Evolutionary conservation across 2,329 filamentous ascomycete genomes (phyloP), one percentile per base, ranked within the genome.

Genomic region (Graphilbum sp.): DNA sequence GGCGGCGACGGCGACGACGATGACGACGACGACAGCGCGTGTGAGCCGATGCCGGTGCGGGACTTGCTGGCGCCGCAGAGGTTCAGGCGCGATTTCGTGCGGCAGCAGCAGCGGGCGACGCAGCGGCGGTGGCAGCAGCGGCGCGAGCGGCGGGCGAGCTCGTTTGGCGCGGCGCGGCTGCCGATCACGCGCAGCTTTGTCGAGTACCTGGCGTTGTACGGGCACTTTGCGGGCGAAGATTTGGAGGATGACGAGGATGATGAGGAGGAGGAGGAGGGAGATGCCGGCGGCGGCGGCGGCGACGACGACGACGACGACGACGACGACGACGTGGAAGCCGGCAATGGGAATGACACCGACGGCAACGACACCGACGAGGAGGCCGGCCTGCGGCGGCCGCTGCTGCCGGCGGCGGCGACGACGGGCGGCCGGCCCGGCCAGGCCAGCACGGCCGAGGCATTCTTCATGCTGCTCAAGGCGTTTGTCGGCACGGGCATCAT

Each of bases 401-500:
- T 37, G 30, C 35, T 37, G n/a, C n/a, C n/a, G n/a, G n/a, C n/a
- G n/a, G n/a, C n/a, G n/a, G n/a, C n/a, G n/a, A n/a, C n/a, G n/a
- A n/a, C n/a, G n/a, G n/a, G n/a, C 27, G 27, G 27, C 7, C 27
- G 75, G 80, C 48, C 77, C 44, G 37, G 35, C 32, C 41, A 41
- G 38, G 43, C 80, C 2, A 68, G 69, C 37, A 77, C 70, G n/a
- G 58, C 68, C 30, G 80, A 82, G 58, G 77, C 80, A 0, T 86
- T 86, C 56, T 84, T 85, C 54, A 86, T 79, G 0, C 62, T 85
- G 10, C 61, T 86, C 37, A 86, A 86, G 54, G 79, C 80, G 2
- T 86, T 86, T 49, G 70, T 86, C 38, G 80, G 80, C 35, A 86
- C 80, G 0, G 80, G 80, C 43, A 85, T 86, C 53, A 83, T 86